Percentiles rank a stretch among this genome's conserved stretches.
Conservation (phyloP, 305 asterid genomes). For the Solanum chacoense region DNA sequence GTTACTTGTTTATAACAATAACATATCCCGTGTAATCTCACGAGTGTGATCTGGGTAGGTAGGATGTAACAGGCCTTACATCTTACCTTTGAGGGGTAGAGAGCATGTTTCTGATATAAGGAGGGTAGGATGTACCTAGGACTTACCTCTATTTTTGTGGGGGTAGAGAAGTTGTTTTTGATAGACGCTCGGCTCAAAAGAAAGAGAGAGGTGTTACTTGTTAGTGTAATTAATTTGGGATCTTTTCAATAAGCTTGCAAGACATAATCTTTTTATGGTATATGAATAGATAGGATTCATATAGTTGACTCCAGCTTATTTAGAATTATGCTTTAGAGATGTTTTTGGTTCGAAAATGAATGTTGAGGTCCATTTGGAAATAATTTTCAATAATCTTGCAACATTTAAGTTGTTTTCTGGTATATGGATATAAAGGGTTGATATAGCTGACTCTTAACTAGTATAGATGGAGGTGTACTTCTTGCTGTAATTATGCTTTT, state of each 20-base stretch:
- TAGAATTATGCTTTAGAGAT: not conserved
- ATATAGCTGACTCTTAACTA: not conserved
- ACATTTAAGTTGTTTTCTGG: not conserved
- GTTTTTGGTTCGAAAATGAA: not conserved
- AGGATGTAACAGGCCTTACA: not conserved
- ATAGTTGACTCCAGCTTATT: not conserved
- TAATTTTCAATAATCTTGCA: not conserved
- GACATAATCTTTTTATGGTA: not conserved
- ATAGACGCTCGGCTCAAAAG: not conserved
- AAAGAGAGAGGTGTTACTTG: not conserved
- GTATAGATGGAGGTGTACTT: not conserved
- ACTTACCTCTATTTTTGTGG: not conserved
- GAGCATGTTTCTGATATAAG: not conserved
- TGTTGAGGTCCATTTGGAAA: not conserved
- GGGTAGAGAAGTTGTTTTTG: not conserved
- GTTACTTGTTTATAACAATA: not conserved
- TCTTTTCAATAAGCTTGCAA: not conserved
- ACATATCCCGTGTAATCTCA: not conserved
- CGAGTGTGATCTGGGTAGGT: not conserved
- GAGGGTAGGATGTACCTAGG: not conserved
- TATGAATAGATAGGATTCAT: not conserved
- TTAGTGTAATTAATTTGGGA: not conserved
- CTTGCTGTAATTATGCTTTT: not conserved
- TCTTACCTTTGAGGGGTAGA: not conserved
- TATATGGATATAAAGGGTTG: not conserved